Evolutionary conservation across 2,329 filamentous ascomycete species (phyloP).

Genomic region (Penicillium sclerotigenum): DNA sequence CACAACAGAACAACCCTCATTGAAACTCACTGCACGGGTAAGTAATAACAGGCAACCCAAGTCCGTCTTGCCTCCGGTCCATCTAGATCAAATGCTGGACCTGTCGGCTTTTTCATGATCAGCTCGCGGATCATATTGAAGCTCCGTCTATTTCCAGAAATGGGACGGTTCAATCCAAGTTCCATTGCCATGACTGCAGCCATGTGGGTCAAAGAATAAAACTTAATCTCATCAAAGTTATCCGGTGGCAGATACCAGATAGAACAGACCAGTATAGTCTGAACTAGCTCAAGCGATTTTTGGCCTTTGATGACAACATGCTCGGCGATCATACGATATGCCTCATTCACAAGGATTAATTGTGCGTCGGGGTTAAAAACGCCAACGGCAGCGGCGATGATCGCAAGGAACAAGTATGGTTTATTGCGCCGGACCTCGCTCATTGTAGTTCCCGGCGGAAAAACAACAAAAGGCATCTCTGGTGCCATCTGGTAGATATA

Average conservation of each 20-base stretch:
- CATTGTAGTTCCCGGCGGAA: slow-evolving; percentile 54
- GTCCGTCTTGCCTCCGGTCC: slow-evolving; percentile 57
- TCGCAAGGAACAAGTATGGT: slow-evolving; percentile 58
- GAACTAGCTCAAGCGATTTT: slow-evolving; percentile 79
- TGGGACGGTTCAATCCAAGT: slow-evolving; percentile 67
- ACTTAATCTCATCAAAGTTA: slow-evolving; percentile 80
- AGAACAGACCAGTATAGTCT: slow-evolving; percentile 70
- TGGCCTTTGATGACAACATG: slow-evolving; percentile 70
- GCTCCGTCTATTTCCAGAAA: slow-evolving; percentile 35
- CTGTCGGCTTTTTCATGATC: slow-evolving; percentile 35
- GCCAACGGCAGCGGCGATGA: slow-evolving; percentile 55
- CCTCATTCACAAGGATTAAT: slow-evolving; percentile 61
- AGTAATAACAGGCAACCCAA: slow-evolving; percentile 61
- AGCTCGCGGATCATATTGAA: slow-evolving; percentile 40
- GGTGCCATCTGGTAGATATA: slow-evolving; percentile 55
- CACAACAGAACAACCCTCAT: not conserved
- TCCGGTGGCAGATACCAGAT: slow-evolving; percentile 85
- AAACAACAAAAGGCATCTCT: slow-evolving; percentile 58
- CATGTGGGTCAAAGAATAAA: slow-evolving; percentile 81
- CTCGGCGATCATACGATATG: slow-evolving; percentile 71
- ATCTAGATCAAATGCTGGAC: slow-evolving; percentile 45
- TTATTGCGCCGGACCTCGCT: slow-evolving; percentile 55
- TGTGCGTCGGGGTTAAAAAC: slow-evolving; percentile 56
- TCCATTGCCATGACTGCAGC: slow-evolving; percentile 80
- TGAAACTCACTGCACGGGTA: slow-evolving; percentile 52